Conservation (phyloP, 2,329 filamentous ascomycete genomes). For the Fusarium globosum region DNA sequence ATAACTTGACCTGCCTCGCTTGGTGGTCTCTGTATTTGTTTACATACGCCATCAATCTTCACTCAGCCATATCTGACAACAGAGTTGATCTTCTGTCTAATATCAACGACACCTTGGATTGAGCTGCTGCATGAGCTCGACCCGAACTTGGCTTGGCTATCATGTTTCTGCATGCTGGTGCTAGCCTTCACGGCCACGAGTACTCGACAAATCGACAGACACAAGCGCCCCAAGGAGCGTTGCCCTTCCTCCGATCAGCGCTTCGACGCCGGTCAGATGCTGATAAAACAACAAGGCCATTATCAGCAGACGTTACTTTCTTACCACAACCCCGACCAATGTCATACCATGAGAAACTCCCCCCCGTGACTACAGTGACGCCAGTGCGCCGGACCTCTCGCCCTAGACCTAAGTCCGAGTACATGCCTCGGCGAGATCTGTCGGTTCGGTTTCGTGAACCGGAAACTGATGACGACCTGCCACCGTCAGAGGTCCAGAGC, state of each 20-base stretch:
- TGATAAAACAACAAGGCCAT: slow-evolving; percentile 36
- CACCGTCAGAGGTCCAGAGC: slow-evolving; percentile 46
- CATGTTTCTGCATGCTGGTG: slow-evolving; percentile 71
- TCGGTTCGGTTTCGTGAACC: slow-evolving; percentile 60
- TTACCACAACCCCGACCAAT: slow-evolving; percentile 33
- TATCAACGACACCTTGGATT: background rate
- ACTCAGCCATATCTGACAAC: background rate
- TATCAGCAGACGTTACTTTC: slow-evolving; percentile 23
- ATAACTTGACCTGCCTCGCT: slow-evolving; percentile 20
- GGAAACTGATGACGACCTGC: slow-evolving; percentile 45
- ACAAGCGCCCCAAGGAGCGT: slow-evolving; percentile 49
- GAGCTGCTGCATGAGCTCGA: slow-evolving; percentile 37
- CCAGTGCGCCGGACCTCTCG: slow-evolving; percentile 38
- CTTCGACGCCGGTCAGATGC: slow-evolving; percentile 51
- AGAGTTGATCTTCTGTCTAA: background rate
- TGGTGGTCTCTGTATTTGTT: slow-evolving; percentile 1
- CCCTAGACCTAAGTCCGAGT: slow-evolving; percentile 53
- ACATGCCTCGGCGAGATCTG: slow-evolving; percentile 53
- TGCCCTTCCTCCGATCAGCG: slow-evolving; percentile 57
- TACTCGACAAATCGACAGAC: slow-evolving; percentile 58
- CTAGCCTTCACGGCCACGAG: slow-evolving; percentile 70
- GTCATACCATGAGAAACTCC: slow-evolving; percentile 43
- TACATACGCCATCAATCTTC: background rate
- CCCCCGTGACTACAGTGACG: slow-evolving; percentile 23
- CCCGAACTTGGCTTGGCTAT: slow-evolving; percentile 33